These are phyloP conservation scores for Pugionium dolabratum DNA, from an alignment of 345 rosid genomes.

Conservation along the genomic window DNA sequence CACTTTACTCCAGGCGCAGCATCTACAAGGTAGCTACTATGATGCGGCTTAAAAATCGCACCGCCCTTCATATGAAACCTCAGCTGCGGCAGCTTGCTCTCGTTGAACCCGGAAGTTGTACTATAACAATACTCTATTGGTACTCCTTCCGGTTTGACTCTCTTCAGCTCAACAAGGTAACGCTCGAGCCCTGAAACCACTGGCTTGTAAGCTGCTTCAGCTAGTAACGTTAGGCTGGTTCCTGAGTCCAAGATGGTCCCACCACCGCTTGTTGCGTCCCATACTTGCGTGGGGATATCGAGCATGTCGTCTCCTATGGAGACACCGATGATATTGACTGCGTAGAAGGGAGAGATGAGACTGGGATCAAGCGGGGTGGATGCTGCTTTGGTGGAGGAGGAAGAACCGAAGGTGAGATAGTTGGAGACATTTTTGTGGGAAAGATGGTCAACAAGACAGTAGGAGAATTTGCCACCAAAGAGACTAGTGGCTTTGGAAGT, in stretches of 20 bases:
- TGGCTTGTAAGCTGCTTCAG: conserved; percentile 44
- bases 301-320: conserved; percentile 46
- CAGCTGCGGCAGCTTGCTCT: conserved; percentile 46
- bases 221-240: conserved; percentile 47
- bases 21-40: conserved; percentile 52
- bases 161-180: conserved; percentile 37
- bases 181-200: conserved; percentile 44
- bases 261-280: conserved; percentile 48
- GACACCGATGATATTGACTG: conserved; percentile 49
- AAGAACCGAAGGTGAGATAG: conserved; percentile 53
- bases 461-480: conserved; percentile 54
- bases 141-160: conserved; percentile 32
- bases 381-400: conserved; percentile 21
- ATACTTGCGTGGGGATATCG: conserved; percentile 49
- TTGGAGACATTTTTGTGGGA: conserved; percentile 51
- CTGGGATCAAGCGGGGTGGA: conserved; percentile 50
- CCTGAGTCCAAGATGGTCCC: conserved; percentile 64
- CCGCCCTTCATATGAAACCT: conserved; percentile 53
- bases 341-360: conserved; percentile 48
- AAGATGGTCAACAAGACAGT: conserved; percentile 65
- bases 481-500: conserved; percentile 39
- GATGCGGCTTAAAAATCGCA: conserved; percentile 53
- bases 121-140: conserved; percentile 59
- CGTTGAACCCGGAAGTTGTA: conserved; percentile 33
- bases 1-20: conserved; percentile 48